Conservation (phyloP, 768 basidiomycete genomes). For the Dictyophora rubrovolvata region DNA sequence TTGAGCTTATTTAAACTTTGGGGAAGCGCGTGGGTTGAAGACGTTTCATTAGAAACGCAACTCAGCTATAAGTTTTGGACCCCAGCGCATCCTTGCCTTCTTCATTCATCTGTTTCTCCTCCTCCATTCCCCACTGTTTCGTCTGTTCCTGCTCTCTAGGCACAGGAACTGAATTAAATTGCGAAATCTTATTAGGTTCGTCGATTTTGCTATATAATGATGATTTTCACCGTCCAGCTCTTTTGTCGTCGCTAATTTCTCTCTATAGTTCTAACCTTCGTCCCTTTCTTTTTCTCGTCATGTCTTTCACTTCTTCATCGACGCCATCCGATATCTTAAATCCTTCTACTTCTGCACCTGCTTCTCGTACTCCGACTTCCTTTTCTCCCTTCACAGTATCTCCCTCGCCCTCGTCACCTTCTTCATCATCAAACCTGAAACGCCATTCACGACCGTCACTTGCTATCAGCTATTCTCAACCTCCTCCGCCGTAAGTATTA, state of each 20-base stretch:
- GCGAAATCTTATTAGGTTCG: neutral
- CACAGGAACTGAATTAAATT: neutral
- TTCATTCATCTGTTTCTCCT: neutral
- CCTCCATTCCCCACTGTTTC: neutral
- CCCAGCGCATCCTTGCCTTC: neutral
- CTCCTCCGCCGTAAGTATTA: slow-evolving; percentile 3
- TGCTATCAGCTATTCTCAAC: slow-evolving; percentile 3
- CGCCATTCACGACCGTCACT: neutral
- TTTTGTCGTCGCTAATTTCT: neutral
- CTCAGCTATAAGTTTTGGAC: neutral
- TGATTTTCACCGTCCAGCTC: neutral
- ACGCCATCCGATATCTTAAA: neutral
- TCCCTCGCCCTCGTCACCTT: neutral
- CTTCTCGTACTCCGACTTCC: neutral
- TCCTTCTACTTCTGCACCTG: neutral
- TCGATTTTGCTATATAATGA: neutral
- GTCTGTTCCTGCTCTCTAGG: neutral
- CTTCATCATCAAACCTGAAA: neutral
- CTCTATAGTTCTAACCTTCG: neutral
- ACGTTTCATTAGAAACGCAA: neutral
- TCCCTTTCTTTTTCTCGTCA: neutral
- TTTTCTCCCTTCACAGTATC: neutral
- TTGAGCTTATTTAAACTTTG: neutral
- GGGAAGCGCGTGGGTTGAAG: neutral
- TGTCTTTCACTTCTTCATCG: slow-evolving; percentile 2